Evolutionary conservation across 495 filamentous ascomycete species (phyloP), one percentile per base, ranked within the genome.

Genomic region (Xylaria cubensis): DNA sequence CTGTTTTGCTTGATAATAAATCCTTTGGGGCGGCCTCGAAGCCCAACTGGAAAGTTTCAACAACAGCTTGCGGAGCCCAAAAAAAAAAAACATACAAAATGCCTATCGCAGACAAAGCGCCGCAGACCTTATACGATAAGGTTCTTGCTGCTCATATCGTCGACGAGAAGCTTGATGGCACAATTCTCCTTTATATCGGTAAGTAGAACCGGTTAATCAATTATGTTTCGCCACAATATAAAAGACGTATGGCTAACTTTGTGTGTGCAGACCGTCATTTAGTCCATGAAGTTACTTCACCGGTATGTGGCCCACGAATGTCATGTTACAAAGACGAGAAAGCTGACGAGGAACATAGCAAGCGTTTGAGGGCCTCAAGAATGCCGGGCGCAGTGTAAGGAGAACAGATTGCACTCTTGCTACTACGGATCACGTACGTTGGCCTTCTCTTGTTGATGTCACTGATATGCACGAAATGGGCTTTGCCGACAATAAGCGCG

Each of bases 251-350:
- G 74, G 36, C 73, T 80, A 71, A 76, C 67, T 24, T 39, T 42
- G 12, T 24, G 39, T 48, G 41, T 58, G 74, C 78, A 92, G 93
- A 97, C 82, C 88, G 96, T 80, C 96, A 99, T 87, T 88, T 99
- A 48, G 94, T 98, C 67, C 96, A 99, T 79, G 96, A 99, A 87
- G 96, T 99, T 79, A 98, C 96, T 65, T 97, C 95, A 67, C 96
- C 96, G 44, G 91, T 93, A 83, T 76, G 88, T 80, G 36, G 64
- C 68, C 69, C 46, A 24, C 26, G 34, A 34, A 44, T 48, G 29
- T 15, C 34, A 21, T 21, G n/a, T 15, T 17, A 24, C 59, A 65
- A 32, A 68, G 72, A n/a, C 73, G 41, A 68, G 36, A 26, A 53
- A 42, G 58, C 58, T 69, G 26, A 67, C 55, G 61, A 64, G 46